Base-by-base conservation (phyloP, 2,329 filamentous ascomycete species). In the Ilyonectria robusta region DNA sequence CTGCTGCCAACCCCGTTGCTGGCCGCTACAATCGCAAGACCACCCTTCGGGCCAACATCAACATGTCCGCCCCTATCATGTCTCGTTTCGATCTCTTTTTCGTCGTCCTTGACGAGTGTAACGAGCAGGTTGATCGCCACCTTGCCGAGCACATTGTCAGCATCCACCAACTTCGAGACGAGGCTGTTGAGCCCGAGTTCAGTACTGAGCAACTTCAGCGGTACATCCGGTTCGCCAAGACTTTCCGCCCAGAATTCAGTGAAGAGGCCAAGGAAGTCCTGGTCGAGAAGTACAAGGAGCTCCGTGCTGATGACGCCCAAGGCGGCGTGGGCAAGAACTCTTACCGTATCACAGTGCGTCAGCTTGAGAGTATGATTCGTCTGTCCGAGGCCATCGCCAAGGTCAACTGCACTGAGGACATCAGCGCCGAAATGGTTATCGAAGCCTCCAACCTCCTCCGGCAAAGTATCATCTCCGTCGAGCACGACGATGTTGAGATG, bases 11-110 rank as follows among this genome's bases (percentile, higher is more conserved):
- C 81, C 96, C 96, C 0, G 94, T 99, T 5, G 94, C 94, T 31
- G 96, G 96, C 13, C 91, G 96, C n/a, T 97, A 99, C 83, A 97
- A 99, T 83, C 93, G 95, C 76, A 99, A 98, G 85, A 92, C 93
- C 0, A 97, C 96, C 0, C 88, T 99, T 7, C 90, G 96, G 58
- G 91, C 94, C 70, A 99, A 99, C 81, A 95, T 99, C 83, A 98
- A 98, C 84, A 98, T 99, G 93, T 95, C 92, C 29, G 96, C 96
- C 2, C 96, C 96, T 65, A 99, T 99, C 84, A 99, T 99, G 96
- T 97, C 94, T 59, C 93, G 96, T 86, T 99, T 99, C 82, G 96
- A 99, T 84, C 87, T 99, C 10, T 99, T 99, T 87, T 99, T 99
- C 78, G 94, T 99, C 59, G 93, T 99, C 29, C 88, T 98, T 1